phyloP scores from a whole-genome alignment of 1,139 yeast species.

The Spathaspora sp. region DNA sequence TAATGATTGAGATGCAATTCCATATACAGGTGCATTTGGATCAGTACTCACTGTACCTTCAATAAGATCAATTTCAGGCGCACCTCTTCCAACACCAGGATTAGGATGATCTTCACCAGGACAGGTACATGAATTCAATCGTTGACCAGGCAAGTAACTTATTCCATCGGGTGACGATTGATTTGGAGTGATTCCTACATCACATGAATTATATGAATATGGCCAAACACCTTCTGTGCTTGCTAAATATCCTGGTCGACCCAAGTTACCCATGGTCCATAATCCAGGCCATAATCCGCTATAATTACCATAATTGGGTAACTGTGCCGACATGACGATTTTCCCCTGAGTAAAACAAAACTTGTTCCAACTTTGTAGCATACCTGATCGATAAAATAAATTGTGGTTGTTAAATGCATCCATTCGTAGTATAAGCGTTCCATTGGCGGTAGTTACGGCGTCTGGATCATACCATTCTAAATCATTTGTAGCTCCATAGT shows the following conservation, averaged over 20 bases:
- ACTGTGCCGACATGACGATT: conserved; percentile 64
- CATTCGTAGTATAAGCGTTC: conserved; percentile 62
- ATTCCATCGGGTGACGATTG: conserved; percentile 83
- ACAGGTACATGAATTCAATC: conserved; percentile 68
- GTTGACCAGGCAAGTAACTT: conserved; percentile 77
- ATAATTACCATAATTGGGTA: conserved; percentile 69
- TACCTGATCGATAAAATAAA: conserved; percentile 75
- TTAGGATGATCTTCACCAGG: conserved; percentile 78
- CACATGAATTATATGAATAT: conserved; percentile 77
- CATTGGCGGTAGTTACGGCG: conserved; percentile 67
- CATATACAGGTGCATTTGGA: conserved; percentile 32
- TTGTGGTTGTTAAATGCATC: conserved; percentile 75
- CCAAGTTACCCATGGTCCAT: conserved; percentile 87
- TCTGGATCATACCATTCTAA: conserved; percentile 90
- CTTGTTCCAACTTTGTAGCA: conserved; percentile 85
- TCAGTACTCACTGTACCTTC: conserved; percentile 67
- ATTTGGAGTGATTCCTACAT: conserved; percentile 88
- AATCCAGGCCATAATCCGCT: conserved; percentile 89
- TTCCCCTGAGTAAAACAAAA: conserved; percentile 78
- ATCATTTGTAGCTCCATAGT: conserved; percentile 79
- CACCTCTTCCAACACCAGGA: conserved; percentile 79
- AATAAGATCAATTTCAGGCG: conserved; percentile 83
- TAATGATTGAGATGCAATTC: conserved; percentile 77
- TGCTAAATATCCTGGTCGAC: conserved; percentile 79
- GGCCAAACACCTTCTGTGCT: conserved; percentile 90